These are phyloP conservation scores for Fistulinella prunicolor DNA, from an alignment of 768 basidiomycete species.

Conservation along the genomic window DNA sequence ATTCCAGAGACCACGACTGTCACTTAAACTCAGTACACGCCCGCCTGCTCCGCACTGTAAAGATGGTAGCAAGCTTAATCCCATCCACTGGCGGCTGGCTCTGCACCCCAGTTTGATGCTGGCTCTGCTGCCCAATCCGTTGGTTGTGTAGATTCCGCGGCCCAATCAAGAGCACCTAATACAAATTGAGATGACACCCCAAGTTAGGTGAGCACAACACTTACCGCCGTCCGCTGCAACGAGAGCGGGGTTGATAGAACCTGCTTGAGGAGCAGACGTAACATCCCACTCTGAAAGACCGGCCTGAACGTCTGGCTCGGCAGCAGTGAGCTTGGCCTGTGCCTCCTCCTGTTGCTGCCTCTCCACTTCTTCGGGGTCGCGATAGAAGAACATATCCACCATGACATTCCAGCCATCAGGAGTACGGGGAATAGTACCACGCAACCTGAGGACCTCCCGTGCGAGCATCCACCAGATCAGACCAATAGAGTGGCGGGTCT, in stretches of 20 bases:
- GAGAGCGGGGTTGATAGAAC: conserved; percentile 74
- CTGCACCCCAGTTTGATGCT: conserved; percentile 36
- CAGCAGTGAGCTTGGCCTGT: conserved; percentile 68
- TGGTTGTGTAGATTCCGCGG: conserved; percentile 57
- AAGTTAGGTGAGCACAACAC: conserved; percentile 10
- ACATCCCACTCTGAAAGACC: conserved; percentile 72
- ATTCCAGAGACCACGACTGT: not conserved
- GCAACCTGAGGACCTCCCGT: conserved; percentile 94
- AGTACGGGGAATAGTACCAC: conserved; percentile 90
- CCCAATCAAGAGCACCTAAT: conserved; percentile 79
- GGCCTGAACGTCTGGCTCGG: conserved; percentile 55
- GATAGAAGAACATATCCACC: conserved; percentile 99
- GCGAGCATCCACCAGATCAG: conserved; percentile 97
- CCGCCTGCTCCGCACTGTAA: conserved; percentile 3
- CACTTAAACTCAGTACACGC: not conserved
- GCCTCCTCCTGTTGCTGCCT: conserved; percentile 95
- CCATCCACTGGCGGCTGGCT: conserved; percentile 29
- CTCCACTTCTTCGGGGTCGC: conserved; percentile 99
- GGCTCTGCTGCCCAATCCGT: conserved; percentile 92
- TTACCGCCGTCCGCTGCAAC: conserved; percentile 60
- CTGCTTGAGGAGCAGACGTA: conserved; percentile 61
- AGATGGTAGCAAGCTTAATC: conserved; percentile 16
- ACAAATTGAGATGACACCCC: conserved; percentile 1
- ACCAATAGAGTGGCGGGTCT: conserved; percentile 95
- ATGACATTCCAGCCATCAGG: conserved; percentile 96